Base-by-base conservation (phyloP, 1,284 basidiomycete genomes). In the Macrocystidia cucumis region DNA sequence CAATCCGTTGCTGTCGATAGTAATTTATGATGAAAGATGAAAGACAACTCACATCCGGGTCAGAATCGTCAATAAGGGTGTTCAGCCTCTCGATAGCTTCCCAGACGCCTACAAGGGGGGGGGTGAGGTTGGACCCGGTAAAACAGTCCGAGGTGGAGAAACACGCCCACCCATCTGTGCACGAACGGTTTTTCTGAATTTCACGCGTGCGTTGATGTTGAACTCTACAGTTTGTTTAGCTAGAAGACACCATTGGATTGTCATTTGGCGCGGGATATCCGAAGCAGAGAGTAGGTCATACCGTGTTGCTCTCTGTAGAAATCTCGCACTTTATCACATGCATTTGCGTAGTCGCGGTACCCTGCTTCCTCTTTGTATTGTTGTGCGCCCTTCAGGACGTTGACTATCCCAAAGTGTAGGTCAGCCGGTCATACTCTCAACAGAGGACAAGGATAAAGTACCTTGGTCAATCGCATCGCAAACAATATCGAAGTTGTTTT, bases 281-380 rank as follows among this genome's bases (percentile, higher is more conserved):
- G 23, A 25, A 25, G 12, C 23, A 12, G 40, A 11, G 30, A 30
- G 35, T 9, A 34, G 9, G 32, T 9, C 23, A 35, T 19, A 82
- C 82, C 75, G 52, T 92, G 90, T 55, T 92, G 90, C 54, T 91
- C 89, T 49, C 75, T 76, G 60, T 92, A 92, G 52, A 92, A 91
- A 21, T 68, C 67, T 63, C 87, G 90, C 58, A 92, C 89, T 33
- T 85, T 76, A 45, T 91, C 86, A 50, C 87, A 88, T 4, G 90
- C 89, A n/a, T 63, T 65, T 23, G 81, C 76, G 49, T 84, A 84
- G 51, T 85, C 69, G 23, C 78, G 69, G 57, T 89, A 91, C 42
- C 67, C 48, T 3, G 66, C 47, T 62, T 91, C 91, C 65, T 92
- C 84, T 57, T 88, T 88, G n/a, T 66, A 60, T 9, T 67, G 57